Base-by-base conservation (phyloP, 768 basidiomycete species). In the Amanita jacksonii region DNA sequence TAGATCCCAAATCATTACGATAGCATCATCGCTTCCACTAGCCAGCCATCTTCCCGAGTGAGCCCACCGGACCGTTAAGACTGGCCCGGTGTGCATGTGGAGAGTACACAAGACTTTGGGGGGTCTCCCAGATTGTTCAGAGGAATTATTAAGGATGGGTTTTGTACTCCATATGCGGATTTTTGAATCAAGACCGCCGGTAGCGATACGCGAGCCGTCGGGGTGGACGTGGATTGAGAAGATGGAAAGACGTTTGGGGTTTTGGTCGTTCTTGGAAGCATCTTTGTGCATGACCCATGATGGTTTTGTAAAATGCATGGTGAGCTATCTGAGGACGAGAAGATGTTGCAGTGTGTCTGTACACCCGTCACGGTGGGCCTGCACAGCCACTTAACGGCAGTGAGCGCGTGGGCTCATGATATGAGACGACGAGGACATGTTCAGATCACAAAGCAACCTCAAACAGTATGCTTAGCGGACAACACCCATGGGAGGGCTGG, bases 121-220 rank as follows among this genome's bases (percentile, higher is more conserved):
- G 22, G 86, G 81, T 44, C 75, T 71, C 47, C 81, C 74, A 35
- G 81, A 76, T 49, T 64, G 60, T 56, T 86, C 79, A 22, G 86
- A 69, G 33, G 77, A 72, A 10, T 73, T 64, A 50, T 81, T 81
- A n/a, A 98, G 67, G 52, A 98, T 94, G 0, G 96, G 93, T 49
- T 87, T 82, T 0, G 96, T 98, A 49, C 86, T 87, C 94, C 94
- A 99, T 63, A 99, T 89, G 38, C 91, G 85, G 49, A 99, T 80
- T 68, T 92, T 93, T 31, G 89, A 85, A 61, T 99, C 94, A 43
- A 99, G 72, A 2, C 93, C 92, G 22, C 92, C 96, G 1, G 94
- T 99, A n/a, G 96, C 94, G 52, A 99, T 84, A 13, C 94, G 78
- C 15, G 89, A 91, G 50, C 88, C 88, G 56, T 99, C 94, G 0